These are phyloP conservation scores for Adenanthera pavonina DNA, from an alignment of 306 rosid genomes.

Conservation along the genomic window DNA sequence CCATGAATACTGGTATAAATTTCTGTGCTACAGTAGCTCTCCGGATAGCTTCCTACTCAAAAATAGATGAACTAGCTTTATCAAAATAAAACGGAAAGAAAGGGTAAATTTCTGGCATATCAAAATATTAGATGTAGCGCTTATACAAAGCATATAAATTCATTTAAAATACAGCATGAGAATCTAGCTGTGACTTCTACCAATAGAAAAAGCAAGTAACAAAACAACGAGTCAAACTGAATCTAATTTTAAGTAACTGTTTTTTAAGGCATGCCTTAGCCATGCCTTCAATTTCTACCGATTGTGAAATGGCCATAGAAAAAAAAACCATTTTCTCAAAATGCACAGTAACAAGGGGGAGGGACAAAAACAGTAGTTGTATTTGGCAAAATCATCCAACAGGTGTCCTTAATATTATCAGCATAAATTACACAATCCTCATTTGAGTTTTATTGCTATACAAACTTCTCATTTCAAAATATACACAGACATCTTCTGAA, in stretches of 20 bases:
- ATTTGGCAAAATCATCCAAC: background rate
- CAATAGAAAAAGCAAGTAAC: slow-evolving; percentile 3
- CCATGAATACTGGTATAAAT: slow-evolving; percentile 97
- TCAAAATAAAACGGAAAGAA: slow-evolving; percentile 19
- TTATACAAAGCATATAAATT: slow-evolving; percentile 16
- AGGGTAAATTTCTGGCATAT: background rate
- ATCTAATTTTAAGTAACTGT: background rate
- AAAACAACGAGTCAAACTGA: background rate
- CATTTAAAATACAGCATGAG: background rate
- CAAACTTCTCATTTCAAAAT: background rate
- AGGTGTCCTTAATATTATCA: background rate
- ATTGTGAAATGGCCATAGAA: background rate
- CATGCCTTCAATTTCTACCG: background rate
- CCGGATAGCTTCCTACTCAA: slow-evolving; percentile 81
- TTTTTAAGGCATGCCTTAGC: background rate
- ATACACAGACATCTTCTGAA: background rate
- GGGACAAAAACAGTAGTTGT: background rate
- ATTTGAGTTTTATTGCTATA: background rate
- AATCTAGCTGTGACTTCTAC: background rate
- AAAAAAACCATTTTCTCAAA: background rate
- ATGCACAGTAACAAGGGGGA: background rate
- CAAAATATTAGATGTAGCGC: background rate
- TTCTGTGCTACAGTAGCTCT: slow-evolving; percentile 86
- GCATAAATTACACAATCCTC: background rate
- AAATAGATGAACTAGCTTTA: slow-evolving; percentile 10